These are phyloP conservation scores for Quercus robur DNA, from an alignment of 306 rosid genomes.

Conservation along the genomic window DNA sequence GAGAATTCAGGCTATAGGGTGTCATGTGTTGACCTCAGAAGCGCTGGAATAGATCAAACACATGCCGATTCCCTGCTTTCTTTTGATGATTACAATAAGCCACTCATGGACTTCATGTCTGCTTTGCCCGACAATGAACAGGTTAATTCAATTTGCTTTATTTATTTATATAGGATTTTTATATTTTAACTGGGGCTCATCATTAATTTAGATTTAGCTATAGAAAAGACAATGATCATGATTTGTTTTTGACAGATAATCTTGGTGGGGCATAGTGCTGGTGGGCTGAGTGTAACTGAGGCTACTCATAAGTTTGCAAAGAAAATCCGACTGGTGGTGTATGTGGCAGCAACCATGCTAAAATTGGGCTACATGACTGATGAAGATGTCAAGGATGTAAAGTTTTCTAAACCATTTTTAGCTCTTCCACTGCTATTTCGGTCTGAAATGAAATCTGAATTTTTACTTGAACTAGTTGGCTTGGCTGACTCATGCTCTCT, in stretches of 20 bases:
- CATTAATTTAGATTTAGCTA: too few species aligned
- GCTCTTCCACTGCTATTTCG: constrained; percentile 3
- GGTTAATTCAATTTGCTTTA: constrained; percentile 28
- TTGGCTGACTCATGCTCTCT: too few species aligned
- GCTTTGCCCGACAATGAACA: constrained; percentile 66
- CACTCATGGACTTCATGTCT: constrained; percentile 68
- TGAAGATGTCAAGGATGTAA: constrained; percentile 65
- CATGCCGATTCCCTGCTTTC: constrained; percentile 57
- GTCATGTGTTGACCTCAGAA: constrained; percentile 76
- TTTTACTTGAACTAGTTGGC: background rate
- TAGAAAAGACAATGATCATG: too few species aligned
- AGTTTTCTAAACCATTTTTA: constrained; percentile 10
- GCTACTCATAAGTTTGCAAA: constrained; percentile 65
- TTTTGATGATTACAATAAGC: constrained; percentile 80
- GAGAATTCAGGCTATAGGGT: constrained; percentile 87
- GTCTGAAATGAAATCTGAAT: background rate
- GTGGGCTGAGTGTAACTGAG: constrained; percentile 79
- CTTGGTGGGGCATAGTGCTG: constrained; percentile 94
- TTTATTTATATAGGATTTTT: too few species aligned
- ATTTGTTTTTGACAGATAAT: constrained; percentile 42
- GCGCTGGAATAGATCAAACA: constrained; percentile 69
- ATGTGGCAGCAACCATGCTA: constrained; percentile 92
- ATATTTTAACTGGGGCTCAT: too few species aligned
- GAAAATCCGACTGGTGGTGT: constrained; percentile 65
- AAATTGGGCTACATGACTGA: constrained; percentile 52